Base-by-base conservation (phyloP, 352 stramenopile species). In the Pythium sukuiense region DNA sequence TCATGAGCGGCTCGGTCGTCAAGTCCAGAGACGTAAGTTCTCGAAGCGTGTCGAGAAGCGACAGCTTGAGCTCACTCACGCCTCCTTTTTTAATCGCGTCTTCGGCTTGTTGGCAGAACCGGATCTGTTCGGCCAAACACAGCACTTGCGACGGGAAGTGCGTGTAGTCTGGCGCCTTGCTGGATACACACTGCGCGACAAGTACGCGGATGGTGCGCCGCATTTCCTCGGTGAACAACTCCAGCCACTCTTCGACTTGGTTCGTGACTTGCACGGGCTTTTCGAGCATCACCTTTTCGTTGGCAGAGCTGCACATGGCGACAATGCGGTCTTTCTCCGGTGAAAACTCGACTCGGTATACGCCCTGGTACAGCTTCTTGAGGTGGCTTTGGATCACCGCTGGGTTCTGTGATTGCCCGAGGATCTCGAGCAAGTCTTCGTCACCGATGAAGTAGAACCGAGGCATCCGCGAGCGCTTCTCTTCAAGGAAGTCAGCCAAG, bases 391-490 rank as follows among this genome's bases (percentile, higher is more conserved):
- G 96, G 55, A 99, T 98, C 60, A 98, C 92, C 0, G 76, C 74
- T 0, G 94, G 92, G 66, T 98, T 97, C 63, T 97, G 85, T 26
- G 88, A 85, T 63, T 98, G 94, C 0, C 95, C 95, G 24, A 99
- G 79, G 59, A 99, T 98, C 63, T 99, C 96, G 6, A 99, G 78
- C 55, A 99, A 55, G 61, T 99, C 96, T 67, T 99, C 96, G 48
- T 99, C 93, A 14, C 95, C 95, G 57, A 99, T 97, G 60, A 99
- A 99, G 71, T 99, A 99, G 67, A 99, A 98, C 2, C 96, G 83
- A n/a, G 96, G 96, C 77, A 99, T 96, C 6, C 77, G 76, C 7
- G 84, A 89, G 3, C 96, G 82, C 66, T 99, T 99, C 46, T 95
- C 86, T 66, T 99, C 96, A 13, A 99, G 74, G 65, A 98, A 99